Evolutionary conservation across 192 early-diverging fungal species (phyloP), one percentile per base, ranked within the genome.

Genomic region (Umbelopsis sp.): DNA sequence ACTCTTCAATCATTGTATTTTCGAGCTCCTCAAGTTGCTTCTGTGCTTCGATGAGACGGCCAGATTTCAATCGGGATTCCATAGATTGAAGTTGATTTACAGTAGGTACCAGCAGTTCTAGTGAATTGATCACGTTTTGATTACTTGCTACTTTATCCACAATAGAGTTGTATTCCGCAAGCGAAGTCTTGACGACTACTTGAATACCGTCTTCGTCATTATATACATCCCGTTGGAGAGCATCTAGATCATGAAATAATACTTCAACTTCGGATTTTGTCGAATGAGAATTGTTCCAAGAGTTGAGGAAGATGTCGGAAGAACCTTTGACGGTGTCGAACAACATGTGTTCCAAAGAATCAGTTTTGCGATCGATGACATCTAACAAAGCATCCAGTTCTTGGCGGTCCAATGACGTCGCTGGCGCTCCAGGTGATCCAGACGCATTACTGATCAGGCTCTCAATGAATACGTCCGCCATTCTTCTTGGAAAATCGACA

Each of bases 131-230:
- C 16, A 62, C 31, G 31, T 62, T 62, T 34, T 62, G 56, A 31
- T 62, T 62, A 4, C 26, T 34, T 5, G 56, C 26, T 8, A 62
- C 56, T 34, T 62, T 22, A 32, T 34, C 31, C 29, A 62, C 56
- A 16, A 62, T n/a, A 34, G 17, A 14, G 26, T 34, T 34, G 14
- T 62, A 62, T 14, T 62, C 56, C 34, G 56, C 26, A 34, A 62
- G 56, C 4, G 56, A 29, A 14, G 56, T 7, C 20, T 62, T 62
- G 29, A 62, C 56, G 14, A 62, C 56, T 12, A 62, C 34, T 62
- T 62, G 56, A 16, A 62, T 62, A 34, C 56, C 56, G 31, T 62
- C 26, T 29, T 62, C 56, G 1, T 62, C 56, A 16, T 62, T 29
- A 12, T 62, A 62, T 6, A 62, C 56, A 17, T 62, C 56, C 2